Evolutionary conservation across 2,329 filamentous ascomycete genomes (phyloP).

Genomic region (Xylariaceae sp.): DNA sequence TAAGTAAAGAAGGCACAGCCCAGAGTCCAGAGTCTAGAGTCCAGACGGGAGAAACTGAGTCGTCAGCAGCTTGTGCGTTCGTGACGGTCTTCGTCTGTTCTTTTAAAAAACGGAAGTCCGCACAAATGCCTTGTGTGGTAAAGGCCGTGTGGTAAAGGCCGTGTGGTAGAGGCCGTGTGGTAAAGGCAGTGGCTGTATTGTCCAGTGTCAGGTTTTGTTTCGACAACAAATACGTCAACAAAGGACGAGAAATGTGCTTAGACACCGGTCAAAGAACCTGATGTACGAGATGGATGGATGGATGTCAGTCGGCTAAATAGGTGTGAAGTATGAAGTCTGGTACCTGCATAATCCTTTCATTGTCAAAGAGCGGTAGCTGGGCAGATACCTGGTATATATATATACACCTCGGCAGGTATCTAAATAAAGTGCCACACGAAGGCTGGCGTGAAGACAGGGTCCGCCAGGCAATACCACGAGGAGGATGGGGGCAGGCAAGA

Average conservation of each 20-base stretch:
- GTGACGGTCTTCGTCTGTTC: neutral
- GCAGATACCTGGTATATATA: neutral
- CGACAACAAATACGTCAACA: slow-evolving; percentile 12
- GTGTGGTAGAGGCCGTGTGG: no score
- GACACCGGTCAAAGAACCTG: neutral
- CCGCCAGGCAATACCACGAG: slow-evolving; percentile 10
- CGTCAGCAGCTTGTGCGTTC: neutral
- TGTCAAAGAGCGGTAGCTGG: slow-evolving; percentile 2
- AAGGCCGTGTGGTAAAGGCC: slow-evolving; percentile 10
- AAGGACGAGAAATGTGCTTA: slow-evolving; percentile 8
- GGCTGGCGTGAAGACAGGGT: slow-evolving; percentile 12
- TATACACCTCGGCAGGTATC: neutral
- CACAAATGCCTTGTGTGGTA: slow-evolving; percentile 6
- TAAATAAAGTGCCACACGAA: slow-evolving; percentile 14
- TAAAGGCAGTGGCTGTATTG: no score
- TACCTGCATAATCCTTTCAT: neutral
- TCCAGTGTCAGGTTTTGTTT: slow-evolving; percentile 2
- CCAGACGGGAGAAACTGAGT: neutral
- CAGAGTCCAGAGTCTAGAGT: no score
- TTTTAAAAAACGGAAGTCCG: slow-evolving; percentile 5
- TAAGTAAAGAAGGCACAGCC: no score
- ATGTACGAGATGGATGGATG: neutral
- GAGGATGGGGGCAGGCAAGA: neutral
- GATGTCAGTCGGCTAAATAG: neutral
- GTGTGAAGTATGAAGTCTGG: no score